Conservation (phyloP, 1,284 basidiomycete species). For the Tremellales sp. region DNA sequence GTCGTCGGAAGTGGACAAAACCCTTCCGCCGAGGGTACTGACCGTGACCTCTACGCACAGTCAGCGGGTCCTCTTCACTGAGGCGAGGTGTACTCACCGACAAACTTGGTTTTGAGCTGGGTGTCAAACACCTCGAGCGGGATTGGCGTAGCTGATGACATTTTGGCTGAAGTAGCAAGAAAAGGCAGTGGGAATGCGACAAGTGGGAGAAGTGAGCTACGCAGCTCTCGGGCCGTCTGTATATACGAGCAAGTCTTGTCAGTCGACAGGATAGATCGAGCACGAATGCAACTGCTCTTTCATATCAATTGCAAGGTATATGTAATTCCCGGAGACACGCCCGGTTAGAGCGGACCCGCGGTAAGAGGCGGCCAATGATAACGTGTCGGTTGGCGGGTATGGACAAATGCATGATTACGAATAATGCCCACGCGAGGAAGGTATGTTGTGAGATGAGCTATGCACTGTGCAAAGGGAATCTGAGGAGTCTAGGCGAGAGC, state of each 20-base stretch:
- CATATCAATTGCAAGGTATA: neutral
- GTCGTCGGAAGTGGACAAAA: constrained; percentile 82
- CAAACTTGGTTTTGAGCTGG: constrained; percentile 56
- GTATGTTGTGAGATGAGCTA: neutral
- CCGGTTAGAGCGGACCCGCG: neutral
- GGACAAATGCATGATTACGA: neutral
- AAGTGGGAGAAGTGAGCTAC: neutral
- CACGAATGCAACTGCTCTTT: neutral
- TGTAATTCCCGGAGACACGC: neutral
- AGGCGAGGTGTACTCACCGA: constrained; percentile 53
- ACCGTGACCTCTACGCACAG: constrained; percentile 78
- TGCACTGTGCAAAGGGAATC: no score
- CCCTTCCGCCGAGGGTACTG: constrained; percentile 70
- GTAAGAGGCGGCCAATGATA: neutral
- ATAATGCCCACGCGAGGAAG: neutral
- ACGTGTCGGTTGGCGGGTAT: neutral
- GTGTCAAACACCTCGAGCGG: constrained; percentile 58
- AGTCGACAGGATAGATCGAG: neutral
- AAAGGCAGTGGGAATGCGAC: no score
- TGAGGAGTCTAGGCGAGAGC: constrained; percentile 15
- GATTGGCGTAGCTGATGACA: constrained; percentile 27
- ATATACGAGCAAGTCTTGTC: neutral
- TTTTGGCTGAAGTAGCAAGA: neutral
- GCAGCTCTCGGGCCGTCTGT: neutral
- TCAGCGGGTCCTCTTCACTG: neutral